A percentile compares a stretch with the other conserved stretches of the same genome.
These are phyloP conservation scores for Paecilomyces sp. DNA, from an alignment of 2,329 filamentous ascomycete species.

Conservation along the genomic window DNA sequence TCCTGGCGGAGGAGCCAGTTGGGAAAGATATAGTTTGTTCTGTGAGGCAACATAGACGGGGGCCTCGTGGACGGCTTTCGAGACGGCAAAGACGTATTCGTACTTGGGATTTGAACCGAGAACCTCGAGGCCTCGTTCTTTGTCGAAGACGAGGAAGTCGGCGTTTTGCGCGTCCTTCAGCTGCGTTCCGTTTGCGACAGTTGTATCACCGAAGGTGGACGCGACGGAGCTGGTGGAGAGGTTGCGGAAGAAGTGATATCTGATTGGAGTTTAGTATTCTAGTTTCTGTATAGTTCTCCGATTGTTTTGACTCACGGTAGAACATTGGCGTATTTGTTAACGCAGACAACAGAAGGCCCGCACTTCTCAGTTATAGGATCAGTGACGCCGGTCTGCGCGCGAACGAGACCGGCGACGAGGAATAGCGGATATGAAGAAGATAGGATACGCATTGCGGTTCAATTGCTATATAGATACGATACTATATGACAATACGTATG, in stretches of 20 bases:
- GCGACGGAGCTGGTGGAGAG: constrained; percentile 15
- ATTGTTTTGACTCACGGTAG: constrained; percentile 10
- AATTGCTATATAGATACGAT: not conserved
- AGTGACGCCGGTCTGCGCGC: constrained; percentile 19
- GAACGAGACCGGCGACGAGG: constrained; percentile 6
- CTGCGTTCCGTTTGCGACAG: constrained; percentile 24
- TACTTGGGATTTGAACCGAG: constrained; percentile 30
- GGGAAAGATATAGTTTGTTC: constrained; percentile 35
- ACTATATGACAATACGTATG: not conserved
- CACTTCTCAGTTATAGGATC: constrained; percentile 22
- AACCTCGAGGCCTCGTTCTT: constrained; percentile 25
- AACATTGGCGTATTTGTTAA: constrained; percentile 29
- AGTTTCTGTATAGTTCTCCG: not conserved
- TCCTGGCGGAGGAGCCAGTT: constrained; percentile 28
- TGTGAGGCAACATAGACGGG: constrained; percentile 34
- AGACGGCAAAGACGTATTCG: constrained; percentile 31
- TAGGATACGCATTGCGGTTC: constrained; percentile 1
- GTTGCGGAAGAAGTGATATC: constrained; percentile 32
- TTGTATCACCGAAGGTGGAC: constrained; percentile 23
- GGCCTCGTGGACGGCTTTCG: constrained; percentile 34
- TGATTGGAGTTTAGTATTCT: constrained; percentile 15
- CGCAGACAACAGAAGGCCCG: constrained; percentile 25
- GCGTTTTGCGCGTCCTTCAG: constrained; percentile 24
- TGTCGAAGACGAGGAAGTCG: constrained; percentile 33
- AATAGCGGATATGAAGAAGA: not conserved